Percentiles rank a stretch among this genome's conserved stretches.
Conservation (phyloP, 225 moss, liverwort and hornwort species). For the Polytrichum commune region DNA sequence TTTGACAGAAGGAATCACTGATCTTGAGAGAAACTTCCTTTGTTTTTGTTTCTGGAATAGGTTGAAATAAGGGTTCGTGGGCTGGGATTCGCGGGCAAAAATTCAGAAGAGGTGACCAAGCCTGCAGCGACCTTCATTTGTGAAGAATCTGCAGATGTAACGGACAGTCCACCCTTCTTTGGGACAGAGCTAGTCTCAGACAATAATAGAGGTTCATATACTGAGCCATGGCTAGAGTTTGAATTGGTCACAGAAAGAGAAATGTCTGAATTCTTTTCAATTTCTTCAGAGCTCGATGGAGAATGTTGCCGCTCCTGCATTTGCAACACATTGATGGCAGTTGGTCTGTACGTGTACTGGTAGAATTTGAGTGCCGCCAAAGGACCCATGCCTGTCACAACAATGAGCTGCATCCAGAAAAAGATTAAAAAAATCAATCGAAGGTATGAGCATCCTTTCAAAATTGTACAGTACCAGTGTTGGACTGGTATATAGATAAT, state of each 20-base stretch:
- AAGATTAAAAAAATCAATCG: not conserved
- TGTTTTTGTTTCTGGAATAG: slow-evolving; percentile 40
- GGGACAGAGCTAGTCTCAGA: slow-evolving; percentile 33
- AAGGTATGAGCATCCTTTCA: not conserved
- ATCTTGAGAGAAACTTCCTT: slow-evolving; percentile 28
- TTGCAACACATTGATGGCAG: slow-evolving; percentile 81
- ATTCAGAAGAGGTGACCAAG: slow-evolving; percentile 31
- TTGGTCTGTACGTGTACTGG: slow-evolving; percentile 72
- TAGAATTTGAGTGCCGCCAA: slow-evolving; percentile 79
- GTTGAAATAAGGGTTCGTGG: slow-evolving; percentile 25
- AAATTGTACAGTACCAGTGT: not conserved
- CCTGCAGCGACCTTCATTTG: slow-evolving; percentile 28
- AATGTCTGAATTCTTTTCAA: slow-evolving; percentile 43
- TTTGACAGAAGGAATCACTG: not conserved
- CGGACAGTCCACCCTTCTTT: slow-evolving; percentile 26
- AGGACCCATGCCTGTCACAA: slow-evolving; percentile 82
- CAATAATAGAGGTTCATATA: slow-evolving; percentile 75
- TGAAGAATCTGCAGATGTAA: slow-evolving; percentile 27
- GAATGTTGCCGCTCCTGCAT: slow-evolving; percentile 53
- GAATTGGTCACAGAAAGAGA: slow-evolving; percentile 34
- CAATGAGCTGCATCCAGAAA: slow-evolving; percentile 62
- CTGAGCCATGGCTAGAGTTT: slow-evolving; percentile 58
- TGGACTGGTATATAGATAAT: no score
- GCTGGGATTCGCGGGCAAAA: slow-evolving; percentile 38
- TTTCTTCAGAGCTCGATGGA: slow-evolving; percentile 38